Percentiles rank a stretch among this genome's conserved stretches.
These are phyloP conservation scores for Fomitopsis palustris DNA, from an alignment of 1,284 basidiomycete genomes.

Conservation along the genomic window DNA sequence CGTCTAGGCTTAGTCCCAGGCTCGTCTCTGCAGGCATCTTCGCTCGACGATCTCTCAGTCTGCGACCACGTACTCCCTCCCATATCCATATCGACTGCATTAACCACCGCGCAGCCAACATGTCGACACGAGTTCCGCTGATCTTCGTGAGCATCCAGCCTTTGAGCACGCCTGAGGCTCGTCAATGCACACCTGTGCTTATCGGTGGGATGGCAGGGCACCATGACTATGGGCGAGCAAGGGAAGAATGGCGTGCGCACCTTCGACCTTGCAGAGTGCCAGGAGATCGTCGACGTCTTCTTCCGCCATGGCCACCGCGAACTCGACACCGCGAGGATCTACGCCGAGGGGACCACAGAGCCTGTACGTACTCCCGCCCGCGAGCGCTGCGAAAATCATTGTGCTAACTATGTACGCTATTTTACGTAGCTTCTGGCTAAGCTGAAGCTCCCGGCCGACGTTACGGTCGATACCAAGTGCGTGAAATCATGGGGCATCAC, in stretches of 20 bases:
- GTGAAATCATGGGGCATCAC: slow-evolving; percentile 15
- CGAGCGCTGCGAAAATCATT: too few relatives aligned
- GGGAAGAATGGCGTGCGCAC: slow-evolving; percentile 42
- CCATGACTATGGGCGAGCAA: slow-evolving; percentile 45
- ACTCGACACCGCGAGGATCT: slow-evolving; percentile 48
- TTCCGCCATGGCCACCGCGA: slow-evolving; percentile 40
- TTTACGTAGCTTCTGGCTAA: slow-evolving; percentile 42
- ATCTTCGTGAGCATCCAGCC: slow-evolving; percentile 6
- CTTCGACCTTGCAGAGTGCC: slow-evolving; percentile 34
- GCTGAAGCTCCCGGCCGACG: slow-evolving; percentile 36
- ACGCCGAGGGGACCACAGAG: slow-evolving; percentile 50
- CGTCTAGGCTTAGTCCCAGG: not conserved
- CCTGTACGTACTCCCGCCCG: slow-evolving; percentile 26
- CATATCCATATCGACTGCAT: not conserved
- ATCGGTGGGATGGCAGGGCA: slow-evolving; percentile 32
- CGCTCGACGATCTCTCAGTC: not conserved
- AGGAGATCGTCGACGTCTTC: slow-evolving; percentile 45
- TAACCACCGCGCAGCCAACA: not conserved
- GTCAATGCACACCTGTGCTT: not conserved
- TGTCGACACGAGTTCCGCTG: slow-evolving; percentile 11
- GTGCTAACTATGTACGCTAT: not conserved
- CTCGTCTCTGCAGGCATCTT: not conserved
- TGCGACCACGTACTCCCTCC: not conserved
- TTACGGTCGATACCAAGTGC: slow-evolving; percentile 48
- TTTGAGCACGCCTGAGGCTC: not conserved